Conservation (phyloP, 176 grass and related monocot species). For the Poa pratensis region DNA sequence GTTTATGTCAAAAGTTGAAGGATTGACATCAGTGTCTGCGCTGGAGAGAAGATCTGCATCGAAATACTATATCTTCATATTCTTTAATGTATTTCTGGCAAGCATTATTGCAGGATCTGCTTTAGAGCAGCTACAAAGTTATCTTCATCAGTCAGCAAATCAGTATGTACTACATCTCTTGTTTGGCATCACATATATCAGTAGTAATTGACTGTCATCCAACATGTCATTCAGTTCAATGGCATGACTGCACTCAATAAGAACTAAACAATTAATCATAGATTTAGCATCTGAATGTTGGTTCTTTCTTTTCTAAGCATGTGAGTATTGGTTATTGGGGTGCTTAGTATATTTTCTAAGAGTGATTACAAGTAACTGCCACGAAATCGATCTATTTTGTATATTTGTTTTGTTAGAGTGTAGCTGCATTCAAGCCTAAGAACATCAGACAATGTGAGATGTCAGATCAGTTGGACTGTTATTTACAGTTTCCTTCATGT, state of each 20-base stretch:
- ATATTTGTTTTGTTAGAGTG: not conserved
- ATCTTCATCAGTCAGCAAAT: conserved; percentile 82
- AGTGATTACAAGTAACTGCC: conserved; percentile 11
- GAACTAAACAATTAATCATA: conserved; percentile 3
- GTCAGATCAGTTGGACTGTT: not conserved
- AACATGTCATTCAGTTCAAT: conserved; percentile 22
- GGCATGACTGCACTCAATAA: conserved; percentile 1
- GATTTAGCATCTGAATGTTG: conserved; percentile 23
- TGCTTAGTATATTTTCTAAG: not conserved
- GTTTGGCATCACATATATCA: too few relatives aligned
- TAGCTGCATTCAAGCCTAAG: conserved; percentile 3
- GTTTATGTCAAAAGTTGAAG: conserved; percentile 98
- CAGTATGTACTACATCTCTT: conserved; percentile 61
- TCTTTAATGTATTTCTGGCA: conserved; percentile 86
- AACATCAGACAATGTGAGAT: conserved; percentile 10
- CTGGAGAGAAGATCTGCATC: conserved; percentile 90
- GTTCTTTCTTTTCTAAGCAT: not conserved
- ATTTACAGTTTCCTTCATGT: conserved; percentile 10
- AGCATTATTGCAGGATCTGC: conserved; percentile 85
- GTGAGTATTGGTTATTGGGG: not conserved
- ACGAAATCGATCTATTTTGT: not conserved
- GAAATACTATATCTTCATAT: conserved; percentile 92
- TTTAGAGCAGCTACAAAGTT: conserved; percentile 82
- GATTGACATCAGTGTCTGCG: conserved; percentile 73
- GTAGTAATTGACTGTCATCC: not conserved